Evolutionary conservation across 805 yeast species (phyloP).

Genomic region (Teunomyces stri): DNA sequence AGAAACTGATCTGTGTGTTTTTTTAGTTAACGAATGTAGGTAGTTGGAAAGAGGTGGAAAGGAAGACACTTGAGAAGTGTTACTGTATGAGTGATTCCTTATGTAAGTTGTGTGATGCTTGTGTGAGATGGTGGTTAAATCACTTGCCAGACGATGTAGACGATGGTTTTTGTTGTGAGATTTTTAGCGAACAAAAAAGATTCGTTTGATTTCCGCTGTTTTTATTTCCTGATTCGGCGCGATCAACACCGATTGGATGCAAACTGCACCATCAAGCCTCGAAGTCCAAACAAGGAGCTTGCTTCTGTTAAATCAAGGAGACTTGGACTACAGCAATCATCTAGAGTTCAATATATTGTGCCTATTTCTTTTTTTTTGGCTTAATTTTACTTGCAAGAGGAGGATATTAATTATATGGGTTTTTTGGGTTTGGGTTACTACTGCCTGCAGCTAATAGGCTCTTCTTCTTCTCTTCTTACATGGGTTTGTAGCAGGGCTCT

Average conservation of each 20-base stretch:
- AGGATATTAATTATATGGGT: neutral
- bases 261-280: slow-evolving; percentile 1
- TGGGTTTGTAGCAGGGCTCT: slow-evolving; percentile 15
- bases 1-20: neutral
- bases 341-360: neutral
- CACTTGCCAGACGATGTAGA: neutral
- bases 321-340: neutral
- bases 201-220: neutral
- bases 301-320: neutral
- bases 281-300: neutral
- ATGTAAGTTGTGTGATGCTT: no score
- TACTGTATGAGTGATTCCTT: no score
- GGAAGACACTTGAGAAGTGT: no score
- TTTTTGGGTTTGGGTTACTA: neutral
- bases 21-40: neutral
- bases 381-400: neutral
- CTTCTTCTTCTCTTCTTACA: slow-evolving; percentile 34
- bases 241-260: neutral
- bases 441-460: slow-evolving; percentile 16
- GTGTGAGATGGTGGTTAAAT: no score
- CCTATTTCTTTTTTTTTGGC: neutral
- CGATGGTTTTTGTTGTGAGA: neutral
- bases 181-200: slow-evolving; percentile 1
- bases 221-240: slow-evolving; percentile 3
- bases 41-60: neutral